A percentile compares a stretch with the other conserved stretches of the same genome.
Conservation (phyloP, 768 basidiomycete genomes). For the Sistotremastrum suecicum region DNA sequence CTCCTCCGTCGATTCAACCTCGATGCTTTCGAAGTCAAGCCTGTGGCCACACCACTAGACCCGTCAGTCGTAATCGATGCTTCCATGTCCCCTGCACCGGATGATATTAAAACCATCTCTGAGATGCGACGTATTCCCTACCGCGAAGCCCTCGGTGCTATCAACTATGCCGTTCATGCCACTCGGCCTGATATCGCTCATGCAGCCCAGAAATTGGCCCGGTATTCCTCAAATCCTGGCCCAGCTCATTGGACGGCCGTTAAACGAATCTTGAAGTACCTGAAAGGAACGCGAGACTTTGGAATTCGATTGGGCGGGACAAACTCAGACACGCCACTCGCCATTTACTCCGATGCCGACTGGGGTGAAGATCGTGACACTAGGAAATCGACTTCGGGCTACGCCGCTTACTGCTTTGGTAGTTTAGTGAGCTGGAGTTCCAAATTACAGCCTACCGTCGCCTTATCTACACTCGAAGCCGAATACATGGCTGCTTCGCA, state of each 20-base stretch:
- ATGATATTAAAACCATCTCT: background rate
- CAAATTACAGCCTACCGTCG: slow-evolving; percentile 9
- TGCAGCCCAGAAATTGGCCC: slow-evolving; percentile 12
- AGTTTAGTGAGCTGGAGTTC: slow-evolving; percentile 7
- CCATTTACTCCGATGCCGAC: slow-evolving; percentile 15
- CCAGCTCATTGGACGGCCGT: slow-evolving; percentile 14
- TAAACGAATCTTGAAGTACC: slow-evolving; percentile 15
- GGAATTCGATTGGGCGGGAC: slow-evolving; percentile 6
- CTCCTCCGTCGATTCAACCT: slow-evolving; percentile 6
- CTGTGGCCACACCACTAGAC: slow-evolving; percentile 4
- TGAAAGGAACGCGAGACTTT: slow-evolving; percentile 12
- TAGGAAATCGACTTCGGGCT: slow-evolving; percentile 16
- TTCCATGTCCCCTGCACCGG: slow-evolving; percentile 2
- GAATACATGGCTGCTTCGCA: slow-evolving; percentile 8
- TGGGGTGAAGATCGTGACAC: slow-evolving; percentile 13
- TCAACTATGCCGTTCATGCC: slow-evolving; percentile 17
- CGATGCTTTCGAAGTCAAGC: background rate
- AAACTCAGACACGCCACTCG: slow-evolving; percentile 3
- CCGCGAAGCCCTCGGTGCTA: slow-evolving; percentile 13
- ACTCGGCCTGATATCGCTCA: slow-evolving; percentile 19
- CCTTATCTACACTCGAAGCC: slow-evolving; percentile 7
- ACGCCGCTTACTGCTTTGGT: background rate
- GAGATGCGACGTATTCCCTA: slow-evolving; percentile 10
- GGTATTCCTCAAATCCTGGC: slow-evolving; percentile 12
- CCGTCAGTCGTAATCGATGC: background rate